Evolutionary conservation across 306 rosid species (phyloP).

Genomic region (Ziziphus jujuba): DNA sequence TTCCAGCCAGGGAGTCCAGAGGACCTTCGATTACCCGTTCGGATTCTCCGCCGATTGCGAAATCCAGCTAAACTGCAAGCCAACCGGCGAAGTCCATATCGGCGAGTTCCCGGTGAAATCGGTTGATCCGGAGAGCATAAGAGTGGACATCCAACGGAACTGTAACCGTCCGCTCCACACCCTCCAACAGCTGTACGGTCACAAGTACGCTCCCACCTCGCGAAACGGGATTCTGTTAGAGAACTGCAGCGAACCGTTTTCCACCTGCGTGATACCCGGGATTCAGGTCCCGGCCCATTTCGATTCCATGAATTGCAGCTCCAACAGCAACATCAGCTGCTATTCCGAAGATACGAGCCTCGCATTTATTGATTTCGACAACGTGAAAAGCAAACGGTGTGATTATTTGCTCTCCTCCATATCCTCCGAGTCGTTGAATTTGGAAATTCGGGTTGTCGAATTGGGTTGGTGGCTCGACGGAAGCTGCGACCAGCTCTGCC

Average conservation of each 20-base stretch:
- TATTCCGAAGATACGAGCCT: constrained; percentile 32
- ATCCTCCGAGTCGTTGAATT: constrained; percentile 43
- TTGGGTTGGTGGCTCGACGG: constrained; percentile 91
- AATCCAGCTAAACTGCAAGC: constrained; percentile 59
- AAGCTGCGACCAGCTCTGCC: constrained; percentile 44
- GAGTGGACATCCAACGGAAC: constrained; percentile 35
- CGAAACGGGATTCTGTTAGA: constrained; percentile 64
- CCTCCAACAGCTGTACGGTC: constrained; percentile 49
- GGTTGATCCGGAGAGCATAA: constrained; percentile 38
- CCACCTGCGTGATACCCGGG: constrained; percentile 55
- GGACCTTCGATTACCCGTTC: constrained; percentile 48
- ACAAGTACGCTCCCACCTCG: constrained; percentile 63
- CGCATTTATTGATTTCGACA: constrained; percentile 32
- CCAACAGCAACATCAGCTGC: constrained; percentile 50
- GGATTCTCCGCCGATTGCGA: constrained; percentile 78
- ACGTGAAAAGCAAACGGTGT: constrained; percentile 33
- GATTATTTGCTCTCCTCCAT: constrained; percentile 58
- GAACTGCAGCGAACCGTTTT: constrained; percentile 36
- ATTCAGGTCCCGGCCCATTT: constrained; percentile 46
- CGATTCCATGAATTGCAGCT: constrained; percentile 46
- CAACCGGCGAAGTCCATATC: constrained; percentile 31
- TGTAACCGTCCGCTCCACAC: constrained; percentile 54
- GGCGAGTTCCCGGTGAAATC: constrained; percentile 54
- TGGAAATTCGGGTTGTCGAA: constrained; percentile 64
- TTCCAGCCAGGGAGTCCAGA: background rate